Base-by-base conservation (phyloP, 108 stramenopile genomes). In the Cyclotella distinguenda region DNA sequence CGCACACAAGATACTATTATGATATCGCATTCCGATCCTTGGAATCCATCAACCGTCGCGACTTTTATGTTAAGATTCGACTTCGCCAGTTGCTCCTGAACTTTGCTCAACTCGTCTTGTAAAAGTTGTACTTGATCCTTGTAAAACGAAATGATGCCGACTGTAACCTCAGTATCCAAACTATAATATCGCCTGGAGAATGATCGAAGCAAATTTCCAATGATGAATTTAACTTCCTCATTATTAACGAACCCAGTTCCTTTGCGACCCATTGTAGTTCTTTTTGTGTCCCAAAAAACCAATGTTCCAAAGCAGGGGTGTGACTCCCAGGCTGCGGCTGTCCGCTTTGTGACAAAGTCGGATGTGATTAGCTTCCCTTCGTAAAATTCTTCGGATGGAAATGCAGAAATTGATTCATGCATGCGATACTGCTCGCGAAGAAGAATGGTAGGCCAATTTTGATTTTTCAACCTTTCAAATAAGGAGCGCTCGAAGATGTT, bases 371-470 rank as follows among this genome's bases (percentile, higher is more conserved):
- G 77, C 19, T 79, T 68, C 1, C 64, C 62, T 9, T 68, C 33
- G 52, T 89, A 89, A 36, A 89, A 89, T 33, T 77, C 54, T 7
- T 61, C 23, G 0, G 84, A 85, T 6, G 88, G 88, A 44, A 86
- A 89, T 4, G 60, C 43, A 18, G 79, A 64, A 39, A 89, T 89
- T 10, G 52, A 51, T 38, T 82, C 80, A 47, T 86, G 86, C 86
- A 85, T 85, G 12, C 92, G 66, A 70, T 93, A 91, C 63, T 96
- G 95, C 21, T 86, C 84, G 62, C 91, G 83, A 19, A 96, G 77
- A 36, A 96, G 34, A 15, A 78, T 78, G 19, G 84, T 78, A 11
- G 81, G 78, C 74, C 83, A 83, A 6, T 87, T 81, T 18, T 73
- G 58, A 0, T 77, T 82, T 47, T 86, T 83, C 48, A 96, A 61